phyloP scores from a whole-genome alignment of 768 basidiomycete genomes.

The Suillus decipiens region DNA sequence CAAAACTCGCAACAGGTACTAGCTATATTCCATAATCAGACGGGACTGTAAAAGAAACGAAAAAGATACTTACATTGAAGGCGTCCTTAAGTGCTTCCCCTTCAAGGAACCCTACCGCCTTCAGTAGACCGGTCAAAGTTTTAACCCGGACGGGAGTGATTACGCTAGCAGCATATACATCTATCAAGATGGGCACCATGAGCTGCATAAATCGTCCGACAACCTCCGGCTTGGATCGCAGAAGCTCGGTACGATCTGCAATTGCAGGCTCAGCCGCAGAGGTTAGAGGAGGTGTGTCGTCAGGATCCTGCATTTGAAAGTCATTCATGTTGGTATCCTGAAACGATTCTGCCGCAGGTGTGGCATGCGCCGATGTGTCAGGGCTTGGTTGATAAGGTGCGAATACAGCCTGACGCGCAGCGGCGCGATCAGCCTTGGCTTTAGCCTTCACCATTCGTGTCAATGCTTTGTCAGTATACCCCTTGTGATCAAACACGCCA shows the following conservation, averaged over 20 bases:
- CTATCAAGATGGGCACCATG: conserved; percentile 91
- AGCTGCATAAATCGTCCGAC: conserved; percentile 85
- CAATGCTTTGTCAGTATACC: conserved; percentile 86
- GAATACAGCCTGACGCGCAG: conserved; percentile 56
- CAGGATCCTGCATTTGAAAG: conserved; percentile 45
- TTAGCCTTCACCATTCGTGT: conserved; percentile 76
- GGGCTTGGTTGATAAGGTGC: conserved; percentile 1
- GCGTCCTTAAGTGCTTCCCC: conserved; percentile 72
- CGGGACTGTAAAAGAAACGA: conserved; percentile 5
- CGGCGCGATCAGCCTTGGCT: conserved; percentile 78
- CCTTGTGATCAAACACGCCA: conserved; percentile 92
- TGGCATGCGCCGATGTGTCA: conserved; percentile 27
- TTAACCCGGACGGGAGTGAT: conserved; percentile 84
- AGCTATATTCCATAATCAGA: conserved; percentile 47
- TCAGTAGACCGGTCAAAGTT: conserved; percentile 83
- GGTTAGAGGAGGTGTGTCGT: conserved; percentile 35
- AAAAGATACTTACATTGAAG: conserved; percentile 61
- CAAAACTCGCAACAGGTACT: conserved; percentile 94
- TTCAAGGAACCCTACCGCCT: conserved; percentile 89
- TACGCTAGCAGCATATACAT: conserved; percentile 99
- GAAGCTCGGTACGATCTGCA: conserved; percentile 68
- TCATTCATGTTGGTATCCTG: conserved; percentile 35
- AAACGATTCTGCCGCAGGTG: conserved; percentile 20
- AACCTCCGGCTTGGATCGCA: conserved; percentile 73
- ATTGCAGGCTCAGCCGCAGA: conserved; percentile 32